Percentiles rank a stretch among this genome's conserved stretches.
These are phyloP conservation scores for Ustilago cynodontis DNA, from an alignment of 1,284 basidiomycete genomes.

Conservation along the genomic window DNA sequence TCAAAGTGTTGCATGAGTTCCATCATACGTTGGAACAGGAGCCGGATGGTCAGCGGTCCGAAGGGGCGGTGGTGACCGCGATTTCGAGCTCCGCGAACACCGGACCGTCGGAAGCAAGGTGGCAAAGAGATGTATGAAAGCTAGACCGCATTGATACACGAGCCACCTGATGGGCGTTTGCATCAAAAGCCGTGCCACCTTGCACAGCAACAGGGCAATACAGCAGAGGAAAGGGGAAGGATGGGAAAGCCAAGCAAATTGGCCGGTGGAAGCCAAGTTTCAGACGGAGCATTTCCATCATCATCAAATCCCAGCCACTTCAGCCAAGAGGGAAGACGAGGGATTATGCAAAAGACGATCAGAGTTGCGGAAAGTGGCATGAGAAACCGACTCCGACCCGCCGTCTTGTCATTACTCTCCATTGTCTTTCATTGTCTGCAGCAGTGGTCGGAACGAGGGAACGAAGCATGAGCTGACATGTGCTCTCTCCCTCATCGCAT, in stretches of 20 bases:
- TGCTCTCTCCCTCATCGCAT: neutral
- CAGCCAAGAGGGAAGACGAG: neutral
- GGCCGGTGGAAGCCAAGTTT: neutral
- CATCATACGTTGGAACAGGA: too few species aligned
- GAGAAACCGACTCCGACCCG: neutral
- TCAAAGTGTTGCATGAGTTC: too few species aligned
- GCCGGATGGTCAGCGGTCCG: neutral
- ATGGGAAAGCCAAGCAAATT: neutral
- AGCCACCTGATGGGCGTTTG: neutral
- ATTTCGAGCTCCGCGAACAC: slow-evolving; percentile 6
- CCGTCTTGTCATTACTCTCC: too few species aligned
- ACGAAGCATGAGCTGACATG: neutral
- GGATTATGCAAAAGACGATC: neutral
- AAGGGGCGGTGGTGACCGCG: neutral
- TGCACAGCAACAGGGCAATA: neutral
- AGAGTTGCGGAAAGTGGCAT: neutral
- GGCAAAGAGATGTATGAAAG: too few species aligned
- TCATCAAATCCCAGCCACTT: neutral
- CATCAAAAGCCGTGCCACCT: neutral
- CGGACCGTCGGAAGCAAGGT: neutral
- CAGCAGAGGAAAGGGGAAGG: neutral
- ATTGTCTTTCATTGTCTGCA: neutral
- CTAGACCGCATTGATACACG: too few species aligned
- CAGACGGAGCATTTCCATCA: slow-evolving; percentile 1
- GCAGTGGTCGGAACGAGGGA: neutral